Evolutionary conservation across 2,329 filamentous ascomycete species (phyloP).

Genomic region (Alternaria hordeiaustralica): DNA sequence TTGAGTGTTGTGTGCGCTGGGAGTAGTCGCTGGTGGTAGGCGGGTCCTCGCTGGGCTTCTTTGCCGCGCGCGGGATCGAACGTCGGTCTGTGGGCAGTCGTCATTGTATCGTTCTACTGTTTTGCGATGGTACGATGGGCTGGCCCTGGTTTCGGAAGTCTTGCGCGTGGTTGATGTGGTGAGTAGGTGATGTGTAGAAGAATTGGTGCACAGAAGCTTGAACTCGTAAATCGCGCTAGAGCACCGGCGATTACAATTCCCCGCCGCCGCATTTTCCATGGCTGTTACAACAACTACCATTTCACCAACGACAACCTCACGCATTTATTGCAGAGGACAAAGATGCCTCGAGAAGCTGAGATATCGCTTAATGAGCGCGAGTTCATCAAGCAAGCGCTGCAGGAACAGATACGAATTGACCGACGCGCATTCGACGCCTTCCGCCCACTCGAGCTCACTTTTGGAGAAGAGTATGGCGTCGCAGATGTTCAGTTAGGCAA

Average conservation of each 20-base stretch:
- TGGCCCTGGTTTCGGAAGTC: constrained; percentile 39
- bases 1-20: constrained; percentile 95
- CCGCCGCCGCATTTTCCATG: constrained; percentile 35
- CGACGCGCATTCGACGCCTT: constrained; percentile 82
- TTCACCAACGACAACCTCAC: constrained; percentile 13
- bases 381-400: constrained; percentile 83
- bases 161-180: constrained; percentile 23
- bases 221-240: constrained; percentile 21
- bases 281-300: constrained; percentile 7
- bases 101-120: constrained; percentile 47
- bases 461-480: constrained; percentile 90
- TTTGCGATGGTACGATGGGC: not conserved
- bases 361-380: constrained; percentile 87
- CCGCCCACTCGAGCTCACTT: constrained; percentile 76
- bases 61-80: constrained; percentile 97
- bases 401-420: constrained; percentile 82
- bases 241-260: constrained; percentile 22
- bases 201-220: constrained; percentile 8
- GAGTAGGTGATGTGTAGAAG: constrained; percentile 11
- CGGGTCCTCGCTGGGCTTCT: constrained; percentile 89
- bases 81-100: constrained; percentile 78
- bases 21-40: constrained; percentile 94
- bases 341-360: constrained; percentile 91
- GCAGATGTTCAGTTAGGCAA: constrained; percentile 88
- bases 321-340: constrained; percentile 25